Evolutionary conservation across 2,329 filamentous ascomycete genomes (phyloP).

Genomic region (Bipolaris oryzae): DNA sequence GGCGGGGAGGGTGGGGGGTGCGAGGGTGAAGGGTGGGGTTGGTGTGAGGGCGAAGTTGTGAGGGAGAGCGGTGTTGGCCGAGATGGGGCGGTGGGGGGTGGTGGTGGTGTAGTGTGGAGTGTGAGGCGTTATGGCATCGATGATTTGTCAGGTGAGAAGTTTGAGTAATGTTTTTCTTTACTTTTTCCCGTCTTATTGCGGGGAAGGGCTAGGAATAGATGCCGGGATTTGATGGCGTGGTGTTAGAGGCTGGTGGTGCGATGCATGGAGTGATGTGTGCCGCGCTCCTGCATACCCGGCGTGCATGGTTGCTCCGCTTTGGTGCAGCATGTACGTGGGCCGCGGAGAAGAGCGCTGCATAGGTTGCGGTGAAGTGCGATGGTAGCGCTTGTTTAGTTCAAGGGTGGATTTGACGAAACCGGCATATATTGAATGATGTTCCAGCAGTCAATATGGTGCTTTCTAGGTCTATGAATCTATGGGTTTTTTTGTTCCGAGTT

Average conservation of each 20-base stretch:
- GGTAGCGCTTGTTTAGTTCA: background rate
- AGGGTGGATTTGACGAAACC: background rate
- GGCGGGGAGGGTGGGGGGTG: conserved; percentile 42
- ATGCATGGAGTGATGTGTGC: background rate
- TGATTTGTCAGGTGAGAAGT: too few relatives aligned
- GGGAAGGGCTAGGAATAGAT: background rate
- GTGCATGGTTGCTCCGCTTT: background rate
- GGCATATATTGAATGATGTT: background rate
- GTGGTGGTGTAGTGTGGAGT: too few relatives aligned
- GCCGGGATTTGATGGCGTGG: background rate
- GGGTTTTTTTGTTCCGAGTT: background rate
- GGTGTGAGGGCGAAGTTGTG: conserved; percentile 12
- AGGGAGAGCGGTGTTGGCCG: too few relatives aligned
- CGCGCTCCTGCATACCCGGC: background rate
- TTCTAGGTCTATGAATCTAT: conserved; percentile 1
- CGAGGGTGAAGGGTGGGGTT: conserved; percentile 43
- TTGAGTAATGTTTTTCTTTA: too few relatives aligned
- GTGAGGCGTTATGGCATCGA: too few relatives aligned
- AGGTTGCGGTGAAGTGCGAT: background rate
- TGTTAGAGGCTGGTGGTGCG: background rate
- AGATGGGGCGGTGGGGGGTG: background rate
- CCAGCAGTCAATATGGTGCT: background rate
- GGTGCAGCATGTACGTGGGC: background rate
- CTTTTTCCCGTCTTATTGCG: too few relatives aligned
- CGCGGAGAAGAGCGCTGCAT: background rate